Conservation (phyloP, 2,329 filamentous ascomycete species). For the Cladosporium sp. region DNA sequence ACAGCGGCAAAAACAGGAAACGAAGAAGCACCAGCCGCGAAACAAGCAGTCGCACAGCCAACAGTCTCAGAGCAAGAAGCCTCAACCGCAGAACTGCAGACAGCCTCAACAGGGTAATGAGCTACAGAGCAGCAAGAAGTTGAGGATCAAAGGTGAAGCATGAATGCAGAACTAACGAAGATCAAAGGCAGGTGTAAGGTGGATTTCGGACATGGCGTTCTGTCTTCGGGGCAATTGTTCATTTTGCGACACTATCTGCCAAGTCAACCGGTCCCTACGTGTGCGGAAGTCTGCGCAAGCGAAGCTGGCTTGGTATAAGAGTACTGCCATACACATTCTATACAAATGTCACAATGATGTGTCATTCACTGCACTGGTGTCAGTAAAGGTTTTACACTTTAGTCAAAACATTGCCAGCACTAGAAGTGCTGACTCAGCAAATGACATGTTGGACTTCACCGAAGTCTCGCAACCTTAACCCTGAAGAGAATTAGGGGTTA, state of each 20-base stretch:
- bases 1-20: neutral
- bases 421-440: too few species aligned
- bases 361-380: too few species aligned
- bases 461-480: too few species aligned
- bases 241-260: conserved; percentile 4
- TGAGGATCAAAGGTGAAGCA: neutral
- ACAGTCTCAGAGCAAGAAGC: conserved; percentile 2
- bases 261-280: conserved; percentile 3
- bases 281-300: conserved; percentile 2
- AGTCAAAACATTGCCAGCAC: too few species aligned
- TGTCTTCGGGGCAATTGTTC: neutral
- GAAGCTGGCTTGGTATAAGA: too few species aligned
- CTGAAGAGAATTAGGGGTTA: neutral
- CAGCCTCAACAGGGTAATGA: neutral
- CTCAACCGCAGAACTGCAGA: neutral
- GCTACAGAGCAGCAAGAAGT: neutral
- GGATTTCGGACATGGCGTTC: conserved; percentile 2
- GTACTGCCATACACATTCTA: too few species aligned
- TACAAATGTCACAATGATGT: too few species aligned
- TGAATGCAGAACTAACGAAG: neutral
- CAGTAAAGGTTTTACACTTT: too few species aligned
- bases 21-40: neutral
- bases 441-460: too few species aligned
- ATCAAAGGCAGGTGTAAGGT: conserved; percentile 2
- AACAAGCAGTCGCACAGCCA: neutral